Percentiles rank a stretch among this genome's conserved stretches.
phyloP scores from a whole-genome alignment of 1,284 basidiomycete genomes.

The Xerocomus minutiporus region DNA sequence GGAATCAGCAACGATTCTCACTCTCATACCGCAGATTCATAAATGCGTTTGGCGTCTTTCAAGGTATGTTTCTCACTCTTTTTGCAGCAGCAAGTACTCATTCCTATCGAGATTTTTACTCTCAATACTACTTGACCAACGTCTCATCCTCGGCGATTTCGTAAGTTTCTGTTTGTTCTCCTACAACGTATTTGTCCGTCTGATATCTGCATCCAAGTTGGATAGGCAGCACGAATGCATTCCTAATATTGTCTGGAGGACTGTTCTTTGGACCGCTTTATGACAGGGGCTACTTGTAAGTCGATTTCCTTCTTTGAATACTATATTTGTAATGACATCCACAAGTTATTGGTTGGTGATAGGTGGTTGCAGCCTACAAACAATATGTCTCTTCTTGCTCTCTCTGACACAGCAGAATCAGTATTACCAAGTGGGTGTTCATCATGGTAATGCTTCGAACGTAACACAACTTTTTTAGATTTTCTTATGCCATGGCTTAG shows the following conservation, averaged over 20 bases:
- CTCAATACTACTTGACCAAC: slow-evolving; percentile 33
- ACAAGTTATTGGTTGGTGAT: slow-evolving; percentile 28
- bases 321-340: not conserved
- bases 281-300: slow-evolving; percentile 35
- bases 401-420: slow-evolving; percentile 33
- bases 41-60: slow-evolving; percentile 41
- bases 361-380: slow-evolving; percentile 26
- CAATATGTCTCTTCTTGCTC: slow-evolving; percentile 34
- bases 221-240: slow-evolving; percentile 48
- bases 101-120: slow-evolving; percentile 31
- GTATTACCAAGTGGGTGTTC: slow-evolving; percentile 32
- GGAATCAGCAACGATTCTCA: not conserved
- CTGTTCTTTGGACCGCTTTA: slow-evolving; percentile 35
- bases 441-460: not conserved
- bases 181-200: not conserved
- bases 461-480: slow-evolving; percentile 19
- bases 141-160: slow-evolving; percentile 36
- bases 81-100: not conserved
- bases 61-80: slow-evolving; percentile 26
- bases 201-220: slow-evolving; percentile 31
- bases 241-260: slow-evolving; percentile 36
- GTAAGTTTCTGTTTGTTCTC: slow-evolving; percentile 14
- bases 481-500: slow-evolving; percentile 37
- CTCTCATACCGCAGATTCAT: slow-evolving; percentile 27
- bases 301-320: not conserved